Conservation (phyloP, 2,329 filamentous ascomycete species). For the Fusarium sp. region DNA sequence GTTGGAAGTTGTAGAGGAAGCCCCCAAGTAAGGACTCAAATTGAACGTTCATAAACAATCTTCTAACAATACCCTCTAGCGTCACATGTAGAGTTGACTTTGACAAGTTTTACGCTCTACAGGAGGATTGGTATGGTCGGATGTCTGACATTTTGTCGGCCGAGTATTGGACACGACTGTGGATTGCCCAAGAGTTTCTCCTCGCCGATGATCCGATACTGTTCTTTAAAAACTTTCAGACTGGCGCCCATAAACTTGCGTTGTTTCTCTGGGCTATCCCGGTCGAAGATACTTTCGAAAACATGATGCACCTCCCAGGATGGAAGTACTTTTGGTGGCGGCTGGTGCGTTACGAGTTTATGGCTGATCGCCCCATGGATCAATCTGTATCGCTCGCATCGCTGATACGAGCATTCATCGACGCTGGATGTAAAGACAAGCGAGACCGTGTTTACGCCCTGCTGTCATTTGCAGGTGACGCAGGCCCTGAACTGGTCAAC, state of each 20-base stretch:
- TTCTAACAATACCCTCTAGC: neutral
- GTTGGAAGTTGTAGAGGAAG: neutral
- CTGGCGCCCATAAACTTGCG: neutral
- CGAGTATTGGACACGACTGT: neutral
- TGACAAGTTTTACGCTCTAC: neutral
- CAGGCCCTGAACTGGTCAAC: neutral
- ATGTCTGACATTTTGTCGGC: neutral
- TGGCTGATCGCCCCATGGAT: no score
- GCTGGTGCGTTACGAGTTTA: no score
- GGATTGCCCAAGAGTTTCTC: neutral
- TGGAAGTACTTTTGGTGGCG: no score
- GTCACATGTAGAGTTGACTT: neutral
- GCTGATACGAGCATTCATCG: neutral
- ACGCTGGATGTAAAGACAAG: neutral
- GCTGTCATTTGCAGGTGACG: neutral
- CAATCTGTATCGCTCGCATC: neutral
- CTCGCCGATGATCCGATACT: neutral
- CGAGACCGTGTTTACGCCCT: neutral
- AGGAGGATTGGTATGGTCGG: neutral
- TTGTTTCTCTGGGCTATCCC: neutral
- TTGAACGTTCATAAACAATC: neutral
- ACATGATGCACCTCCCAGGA: no score
- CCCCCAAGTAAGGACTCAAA: neutral
- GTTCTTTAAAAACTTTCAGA: neutral
- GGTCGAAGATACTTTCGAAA: no score